phyloP scores from a whole-genome alignment of 805 yeast genomes.

The Sungouiozyma ichnusensis region DNA sequence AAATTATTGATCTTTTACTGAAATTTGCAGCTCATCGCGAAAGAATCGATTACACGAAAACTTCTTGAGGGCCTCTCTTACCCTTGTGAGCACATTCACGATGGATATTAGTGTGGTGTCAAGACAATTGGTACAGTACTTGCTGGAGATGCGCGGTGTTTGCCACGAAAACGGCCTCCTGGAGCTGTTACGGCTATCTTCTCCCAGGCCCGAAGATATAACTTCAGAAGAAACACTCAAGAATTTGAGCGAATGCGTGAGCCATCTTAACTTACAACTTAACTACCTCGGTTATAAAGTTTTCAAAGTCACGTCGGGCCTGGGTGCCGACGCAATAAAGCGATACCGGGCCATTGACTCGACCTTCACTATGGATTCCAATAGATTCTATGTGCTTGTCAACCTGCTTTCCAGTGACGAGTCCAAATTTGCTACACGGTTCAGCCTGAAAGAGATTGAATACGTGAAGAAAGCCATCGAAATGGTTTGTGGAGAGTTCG shows the following conservation, averaged over 20 bases:
- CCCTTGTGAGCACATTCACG: too few species aligned
- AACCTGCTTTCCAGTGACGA: slow-evolving; percentile 18
- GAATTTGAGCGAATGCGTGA: slow-evolving; percentile 9
- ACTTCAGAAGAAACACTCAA: slow-evolving; percentile 5
- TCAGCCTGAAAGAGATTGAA: slow-evolving; percentile 18
- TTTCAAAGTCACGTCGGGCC: slow-evolving; percentile 12
- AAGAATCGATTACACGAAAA: too few species aligned
- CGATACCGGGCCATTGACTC: slow-evolving; percentile 1
- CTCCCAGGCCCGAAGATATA: slow-evolving; percentile 1
- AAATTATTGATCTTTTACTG: too few species aligned
- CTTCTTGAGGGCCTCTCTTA: too few species aligned
- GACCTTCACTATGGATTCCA: slow-evolving; percentile 6
- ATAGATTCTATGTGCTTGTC: slow-evolving; percentile 19
- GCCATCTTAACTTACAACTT: slow-evolving; percentile 16
- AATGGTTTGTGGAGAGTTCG: slow-evolving; percentile 4
- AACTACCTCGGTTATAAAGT: slow-evolving; percentile 16
- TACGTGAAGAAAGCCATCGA: slow-evolving; percentile 23
- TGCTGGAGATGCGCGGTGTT: slow-evolving; percentile 17
- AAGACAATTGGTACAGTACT: slow-evolving; percentile 15
- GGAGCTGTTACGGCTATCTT: slow-evolving; percentile 11
- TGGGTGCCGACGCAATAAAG: slow-evolving; percentile 14
- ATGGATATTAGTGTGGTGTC: background rate
- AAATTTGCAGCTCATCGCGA: too few species aligned
- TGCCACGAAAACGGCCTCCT: slow-evolving; percentile 19
- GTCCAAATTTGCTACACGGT: slow-evolving; percentile 22